These are phyloP conservation scores for Eragrostis tef DNA, from an alignment of 202 grass and related monocot species.

Conservation along the genomic window DNA sequence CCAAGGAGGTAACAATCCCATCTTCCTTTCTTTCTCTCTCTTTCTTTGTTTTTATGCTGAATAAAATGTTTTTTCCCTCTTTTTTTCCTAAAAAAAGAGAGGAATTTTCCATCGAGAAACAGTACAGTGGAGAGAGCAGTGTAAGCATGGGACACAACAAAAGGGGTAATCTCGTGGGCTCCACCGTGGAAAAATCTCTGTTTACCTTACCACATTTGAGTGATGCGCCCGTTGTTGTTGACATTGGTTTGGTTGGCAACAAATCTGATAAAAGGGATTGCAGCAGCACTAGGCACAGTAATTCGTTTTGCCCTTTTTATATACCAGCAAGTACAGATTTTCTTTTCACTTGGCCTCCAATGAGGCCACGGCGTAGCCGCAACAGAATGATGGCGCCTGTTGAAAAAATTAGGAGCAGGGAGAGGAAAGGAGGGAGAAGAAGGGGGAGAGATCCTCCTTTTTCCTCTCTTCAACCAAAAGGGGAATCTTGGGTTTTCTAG, in stretches of 20 bases:
- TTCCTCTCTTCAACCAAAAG: constrained; percentile 38
- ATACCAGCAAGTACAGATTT: neutral
- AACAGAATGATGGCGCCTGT: constrained; percentile 44
- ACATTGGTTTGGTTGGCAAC: constrained; percentile 22
- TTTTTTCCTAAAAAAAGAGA: no score
- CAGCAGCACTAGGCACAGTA: neutral
- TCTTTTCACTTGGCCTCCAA: constrained; percentile 18
- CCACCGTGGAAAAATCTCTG: constrained; percentile 5
- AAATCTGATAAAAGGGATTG: neutral
- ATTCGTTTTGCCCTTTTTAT: constrained; percentile 29
- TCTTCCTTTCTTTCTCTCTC: neutral
- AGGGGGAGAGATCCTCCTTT: constrained; percentile 38
- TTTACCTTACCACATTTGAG: constrained; percentile 20
- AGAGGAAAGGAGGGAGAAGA: constrained; percentile 25
- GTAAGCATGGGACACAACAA: neutral
- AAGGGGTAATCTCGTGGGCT: constrained; percentile 15
- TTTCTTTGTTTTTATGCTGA: neutral
- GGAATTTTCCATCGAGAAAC: neutral
- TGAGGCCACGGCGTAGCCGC: constrained; percentile 22
- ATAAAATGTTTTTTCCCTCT: neutral
- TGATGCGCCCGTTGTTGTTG: constrained; percentile 15
- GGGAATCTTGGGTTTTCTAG: constrained; percentile 57
- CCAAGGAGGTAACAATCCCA: constrained; percentile 62
- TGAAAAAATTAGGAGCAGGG: constrained; percentile 34
- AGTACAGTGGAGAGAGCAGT: neutral